Conservation (phyloP, 257 asterid species). For the Paulownia fortunei region DNA sequence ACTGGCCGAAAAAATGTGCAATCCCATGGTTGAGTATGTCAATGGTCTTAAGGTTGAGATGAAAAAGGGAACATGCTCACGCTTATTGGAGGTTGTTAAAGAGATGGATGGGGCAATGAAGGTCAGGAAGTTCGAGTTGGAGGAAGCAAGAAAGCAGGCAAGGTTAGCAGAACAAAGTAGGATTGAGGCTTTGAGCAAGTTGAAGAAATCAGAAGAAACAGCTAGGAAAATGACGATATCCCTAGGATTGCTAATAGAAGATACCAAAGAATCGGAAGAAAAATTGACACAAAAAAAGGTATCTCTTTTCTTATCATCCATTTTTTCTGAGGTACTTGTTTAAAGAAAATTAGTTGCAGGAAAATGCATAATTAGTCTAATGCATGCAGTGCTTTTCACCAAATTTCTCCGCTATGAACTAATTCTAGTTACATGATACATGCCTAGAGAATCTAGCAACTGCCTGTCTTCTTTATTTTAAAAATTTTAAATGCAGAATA, state of each 20-base stretch:
- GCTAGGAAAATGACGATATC: slow-evolving; percentile 40
- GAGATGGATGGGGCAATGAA: slow-evolving; percentile 68
- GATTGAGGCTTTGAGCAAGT: slow-evolving; percentile 48
- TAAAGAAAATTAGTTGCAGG: neutral
- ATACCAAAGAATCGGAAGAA: slow-evolving; percentile 32
- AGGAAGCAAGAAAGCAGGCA: slow-evolving; percentile 59
- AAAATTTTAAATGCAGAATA: neutral
- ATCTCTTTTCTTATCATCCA: slow-evolving; percentile 29
- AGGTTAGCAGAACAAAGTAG: slow-evolving; percentile 54
- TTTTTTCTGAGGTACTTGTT: neutral
- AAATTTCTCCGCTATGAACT: neutral
- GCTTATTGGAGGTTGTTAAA: slow-evolving; percentile 56
- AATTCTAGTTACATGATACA: neutral
- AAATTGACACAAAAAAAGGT: slow-evolving; percentile 49
- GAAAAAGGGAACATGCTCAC: slow-evolving; percentile 56
- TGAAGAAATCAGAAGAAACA: slow-evolving; percentile 56
- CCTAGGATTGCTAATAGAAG: slow-evolving; percentile 39
- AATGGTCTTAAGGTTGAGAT: slow-evolving; percentile 64
- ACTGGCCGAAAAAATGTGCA: slow-evolving; percentile 66
- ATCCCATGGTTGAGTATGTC: slow-evolving; percentile 74
- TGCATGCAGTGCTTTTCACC: neutral
- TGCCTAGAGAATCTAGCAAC: slow-evolving; percentile 8
- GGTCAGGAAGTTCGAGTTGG: slow-evolving; percentile 59
- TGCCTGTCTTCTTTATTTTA: neutral
- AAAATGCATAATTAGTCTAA: neutral